Evolutionary conservation across 805 yeast species (phyloP), one percentile per base, ranked within the genome.

Genomic region (Trichomonascus vanleenenianus): DNA sequence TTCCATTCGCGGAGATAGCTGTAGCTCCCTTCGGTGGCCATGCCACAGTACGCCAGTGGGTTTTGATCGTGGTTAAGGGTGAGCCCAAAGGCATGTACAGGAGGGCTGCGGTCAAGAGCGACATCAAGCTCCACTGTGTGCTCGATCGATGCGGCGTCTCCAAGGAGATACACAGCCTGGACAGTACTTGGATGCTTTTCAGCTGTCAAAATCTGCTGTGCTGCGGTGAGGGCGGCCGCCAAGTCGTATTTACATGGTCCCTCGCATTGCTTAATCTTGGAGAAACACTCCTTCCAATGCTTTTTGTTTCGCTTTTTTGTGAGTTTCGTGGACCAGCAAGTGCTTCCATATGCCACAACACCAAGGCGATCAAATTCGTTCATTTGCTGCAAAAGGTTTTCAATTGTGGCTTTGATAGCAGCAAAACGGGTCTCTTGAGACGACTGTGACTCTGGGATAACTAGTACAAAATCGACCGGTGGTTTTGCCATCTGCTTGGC

Each of bases 31-130:
- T 42, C 35, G 10, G 56, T 47, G 11, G 30, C 12, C 11, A 40
- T 41, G 10, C 52, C 38, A 9, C 51, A 22, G 11, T 42, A 27
- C 4, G 50, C 44, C 18, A 57, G 33, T 3, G 43, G 47, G 30
- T 49, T 51, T 2, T 57, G 49, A 8, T 46, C 48, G 41, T 56
- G 58, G 30, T 42, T 38, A 18, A 35, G 34, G 11, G 55, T 46
- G 30, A 55, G 41, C n/a, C 61, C 60, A 43, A 56, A 56, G 2
- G 56, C 35, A 38, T 56, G 53, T 11, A 56, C 40, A 22, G 27
- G 7, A 22, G 27, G 27, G 8, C 27, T 5, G 27, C 8, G 27
- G 27, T 22, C 27, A 4, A 22, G 27, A 22, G 27, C 8, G 8
- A 22, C 8, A 22, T 22, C 27, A 22, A 22, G 27, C 7, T 22